A percentile compares a stretch with the other conserved stretches of the same genome.
phyloP scores from a whole-genome alignment of 441 rosid genomes.

The Croton setiger region DNA sequence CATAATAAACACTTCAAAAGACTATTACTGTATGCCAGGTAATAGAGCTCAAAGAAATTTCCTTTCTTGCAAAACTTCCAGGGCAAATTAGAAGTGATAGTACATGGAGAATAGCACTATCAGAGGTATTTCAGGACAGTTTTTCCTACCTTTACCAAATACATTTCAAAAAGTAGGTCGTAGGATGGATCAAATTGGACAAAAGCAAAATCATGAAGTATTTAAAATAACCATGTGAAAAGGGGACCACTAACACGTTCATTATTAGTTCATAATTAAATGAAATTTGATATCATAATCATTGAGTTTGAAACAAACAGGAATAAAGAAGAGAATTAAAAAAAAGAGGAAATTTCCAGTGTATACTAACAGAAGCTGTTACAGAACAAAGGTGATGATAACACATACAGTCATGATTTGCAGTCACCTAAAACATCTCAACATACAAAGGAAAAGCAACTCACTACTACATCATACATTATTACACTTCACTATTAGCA shows the following conservation, averaged over 20 bases:
- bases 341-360: conserved; percentile 35
- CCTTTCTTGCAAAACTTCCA: not conserved
- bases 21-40: not conserved
- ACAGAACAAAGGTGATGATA: conserved; percentile 32
- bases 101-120: not conserved
- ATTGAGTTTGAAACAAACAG: conserved; percentile 25
- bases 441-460: conserved; percentile 53
- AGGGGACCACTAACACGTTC: conserved; percentile 33
- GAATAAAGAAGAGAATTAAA: conserved; percentile 19
- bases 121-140: not conserved
- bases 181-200: not conserved
- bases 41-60: not conserved
- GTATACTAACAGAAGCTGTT: conserved; percentile 37
- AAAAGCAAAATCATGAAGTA: conserved; percentile 17
- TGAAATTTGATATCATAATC: conserved; percentile 31
- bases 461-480: conserved; percentile 43
- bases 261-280: conserved; percentile 33
- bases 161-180: not conserved
- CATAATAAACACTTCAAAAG: not conserved
- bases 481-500: conserved; percentile 55
- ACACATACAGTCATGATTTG: conserved; percentile 42
- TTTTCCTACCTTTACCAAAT: not conserved
- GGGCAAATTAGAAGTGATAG: not conserved
- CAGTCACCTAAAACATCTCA: conserved; percentile 42
- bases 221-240: conserved; percentile 25